These are phyloP conservation scores for Cystobasidium onofrii DNA, from an alignment of 768 basidiomycete genomes.

Conservation along the genomic window DNA sequence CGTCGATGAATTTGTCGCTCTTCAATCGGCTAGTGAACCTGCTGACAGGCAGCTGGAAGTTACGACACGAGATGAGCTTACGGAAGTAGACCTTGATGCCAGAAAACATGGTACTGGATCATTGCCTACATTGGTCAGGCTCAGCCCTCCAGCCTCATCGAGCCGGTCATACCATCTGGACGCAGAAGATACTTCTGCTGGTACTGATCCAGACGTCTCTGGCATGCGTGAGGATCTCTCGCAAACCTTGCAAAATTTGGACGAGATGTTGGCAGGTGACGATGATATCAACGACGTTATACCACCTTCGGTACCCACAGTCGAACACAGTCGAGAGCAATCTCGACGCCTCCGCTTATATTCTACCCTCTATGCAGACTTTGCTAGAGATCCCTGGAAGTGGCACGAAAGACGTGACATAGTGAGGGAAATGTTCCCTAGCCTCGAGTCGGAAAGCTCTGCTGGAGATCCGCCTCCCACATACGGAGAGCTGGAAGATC, in stretches of 20 bases:
- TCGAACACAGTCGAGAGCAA: neutral
- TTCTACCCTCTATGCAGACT: neutral
- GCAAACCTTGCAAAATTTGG: no score
- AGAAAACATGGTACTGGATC: no score
- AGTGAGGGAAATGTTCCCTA: neutral
- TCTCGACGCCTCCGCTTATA: neutral
- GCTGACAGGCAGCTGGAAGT: neutral
- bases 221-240: no score
- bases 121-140: no score
- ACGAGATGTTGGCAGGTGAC: neutral
- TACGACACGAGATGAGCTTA: neutral
- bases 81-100: neutral
- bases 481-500: neutral
- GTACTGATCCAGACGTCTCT: no score
- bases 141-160: no score
- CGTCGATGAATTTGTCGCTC: no score
- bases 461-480: neutral
- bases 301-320: neutral
- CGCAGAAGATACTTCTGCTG: no score
- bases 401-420: neutral
- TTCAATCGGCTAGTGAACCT: no score
- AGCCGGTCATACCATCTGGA: no score
- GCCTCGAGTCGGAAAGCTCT: neutral
- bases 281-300: neutral
- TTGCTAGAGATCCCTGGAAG: neutral